phyloP scores from a whole-genome alignment of 1,284 basidiomycete species.

The Cutaneotrichosporon sp. region DNA sequence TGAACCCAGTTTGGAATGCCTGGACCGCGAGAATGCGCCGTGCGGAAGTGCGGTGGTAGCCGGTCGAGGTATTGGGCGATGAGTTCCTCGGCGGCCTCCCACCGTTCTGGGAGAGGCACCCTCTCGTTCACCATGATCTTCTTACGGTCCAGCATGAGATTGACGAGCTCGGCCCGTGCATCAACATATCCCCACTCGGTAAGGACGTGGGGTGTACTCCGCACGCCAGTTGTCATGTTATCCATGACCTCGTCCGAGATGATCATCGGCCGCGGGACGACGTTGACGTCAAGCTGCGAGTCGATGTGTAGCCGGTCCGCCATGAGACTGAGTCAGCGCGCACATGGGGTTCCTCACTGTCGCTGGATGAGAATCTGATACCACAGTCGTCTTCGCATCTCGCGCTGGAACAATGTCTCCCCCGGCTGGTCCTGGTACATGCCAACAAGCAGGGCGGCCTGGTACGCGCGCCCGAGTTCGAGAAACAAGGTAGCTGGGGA shows the following conservation, averaged over 20 bases:
- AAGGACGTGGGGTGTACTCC: not conserved
- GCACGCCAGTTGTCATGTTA: not conserved
- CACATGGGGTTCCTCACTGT: not conserved
- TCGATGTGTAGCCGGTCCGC: conserved; percentile 10
- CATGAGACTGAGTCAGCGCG: not conserved
- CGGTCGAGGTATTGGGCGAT: conserved; percentile 1
- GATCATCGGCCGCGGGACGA: conserved; percentile 5
- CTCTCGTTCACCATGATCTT: conserved; percentile 2
- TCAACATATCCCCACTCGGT: conserved; percentile 13
- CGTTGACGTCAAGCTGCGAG: conserved; percentile 6
- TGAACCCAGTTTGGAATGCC: conserved; percentile 42
- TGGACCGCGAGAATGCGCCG: conserved; percentile 28
- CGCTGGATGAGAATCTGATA: conserved; percentile 6
- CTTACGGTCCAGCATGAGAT: conserved; percentile 2
- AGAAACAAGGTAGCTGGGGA: not conserved
- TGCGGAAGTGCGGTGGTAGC: not conserved
- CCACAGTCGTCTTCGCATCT: conserved; percentile 2
- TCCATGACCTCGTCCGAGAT: conserved; percentile 12
- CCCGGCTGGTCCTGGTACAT: conserved; percentile 6
- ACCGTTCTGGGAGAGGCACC: conserved; percentile 9
- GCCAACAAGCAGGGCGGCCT: conserved; percentile 7
- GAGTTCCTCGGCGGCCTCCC: not conserved
- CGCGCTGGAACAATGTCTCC: conserved; percentile 6
- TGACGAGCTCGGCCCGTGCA: not conserved
- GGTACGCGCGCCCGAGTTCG: conserved; percentile 9